phyloP scores from a whole-genome alignment of 2,329 filamentous ascomycete genomes.

The Fusarium lyarnte region DNA sequence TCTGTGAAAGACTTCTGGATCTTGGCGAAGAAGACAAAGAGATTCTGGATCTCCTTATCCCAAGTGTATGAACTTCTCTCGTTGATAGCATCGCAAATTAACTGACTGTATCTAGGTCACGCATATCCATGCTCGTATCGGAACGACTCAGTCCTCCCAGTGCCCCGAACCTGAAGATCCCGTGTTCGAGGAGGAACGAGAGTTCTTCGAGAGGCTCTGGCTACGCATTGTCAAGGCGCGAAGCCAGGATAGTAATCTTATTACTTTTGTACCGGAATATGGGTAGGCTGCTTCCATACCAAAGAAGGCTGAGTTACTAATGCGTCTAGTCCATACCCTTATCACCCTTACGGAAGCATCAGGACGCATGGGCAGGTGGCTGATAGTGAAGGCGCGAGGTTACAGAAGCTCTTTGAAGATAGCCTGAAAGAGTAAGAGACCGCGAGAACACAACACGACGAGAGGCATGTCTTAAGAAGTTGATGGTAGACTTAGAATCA shows the following conservation, averaged over 20 bases:
- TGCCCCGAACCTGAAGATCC: not conserved
- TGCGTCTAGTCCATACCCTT: not conserved
- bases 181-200: not conserved
- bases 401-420: not conserved
- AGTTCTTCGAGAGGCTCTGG: not conserved
- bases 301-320: not conserved
- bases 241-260: not conserved
- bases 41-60: not conserved
- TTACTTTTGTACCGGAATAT: not conserved
- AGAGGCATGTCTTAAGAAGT: not conserved
- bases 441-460: rapidly evolving
- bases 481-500: not conserved
- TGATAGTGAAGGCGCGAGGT: not conserved
- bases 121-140: not conserved
- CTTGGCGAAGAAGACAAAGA: rapidly evolving
- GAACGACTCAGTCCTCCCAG: not conserved
- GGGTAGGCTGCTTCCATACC: not conserved
- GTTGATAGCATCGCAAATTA: rapidly evolving
- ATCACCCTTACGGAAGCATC: not conserved
- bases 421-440: rapidly evolving
- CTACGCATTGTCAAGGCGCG: not conserved
- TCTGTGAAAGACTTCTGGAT: rapidly evolving
- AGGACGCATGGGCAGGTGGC: not conserved
- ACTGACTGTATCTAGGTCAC: rapidly evolving
- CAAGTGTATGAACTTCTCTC: rapidly evolving